Evolutionary conservation across 192 early-diverging fungal genomes (phyloP).

Genomic region (Spizellomyces punctatus): DNA sequence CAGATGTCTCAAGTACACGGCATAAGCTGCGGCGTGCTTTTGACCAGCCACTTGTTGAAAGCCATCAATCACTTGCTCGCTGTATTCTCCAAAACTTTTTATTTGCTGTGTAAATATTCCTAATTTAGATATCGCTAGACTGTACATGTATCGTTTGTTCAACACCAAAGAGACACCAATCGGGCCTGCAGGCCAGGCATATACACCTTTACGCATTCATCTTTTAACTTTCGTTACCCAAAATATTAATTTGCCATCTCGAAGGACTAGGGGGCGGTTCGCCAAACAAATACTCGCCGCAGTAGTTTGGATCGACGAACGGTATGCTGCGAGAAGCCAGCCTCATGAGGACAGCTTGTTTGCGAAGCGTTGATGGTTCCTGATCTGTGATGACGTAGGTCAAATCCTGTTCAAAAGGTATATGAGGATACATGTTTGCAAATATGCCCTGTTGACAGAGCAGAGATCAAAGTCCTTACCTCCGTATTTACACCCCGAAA

Average conservation of each 20-base stretch:
- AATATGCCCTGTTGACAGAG: no score
- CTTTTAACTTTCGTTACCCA: neutral
- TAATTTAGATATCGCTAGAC: no score
- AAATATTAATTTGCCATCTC: neutral
- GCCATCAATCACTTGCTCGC: neutral
- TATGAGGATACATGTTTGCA: no score
- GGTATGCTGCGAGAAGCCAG: conserved; percentile 5
- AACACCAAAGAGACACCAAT: no score
- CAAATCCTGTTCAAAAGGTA: neutral
- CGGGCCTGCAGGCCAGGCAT: no score
- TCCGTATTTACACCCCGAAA: neutral
- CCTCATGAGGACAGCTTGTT: neutral
- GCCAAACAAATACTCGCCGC: conserved; percentile 20
- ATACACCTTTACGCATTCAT: no score
- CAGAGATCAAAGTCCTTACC: neutral
- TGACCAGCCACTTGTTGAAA: neutral
- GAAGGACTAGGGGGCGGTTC: neutral
- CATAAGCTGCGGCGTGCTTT: neutral
- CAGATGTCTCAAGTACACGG: conserved; percentile 21
- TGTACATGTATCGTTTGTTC: no score
- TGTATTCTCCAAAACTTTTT: neutral
- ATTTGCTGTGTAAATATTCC: no score
- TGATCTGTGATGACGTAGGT: conserved; percentile 25
- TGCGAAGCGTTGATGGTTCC: neutral
- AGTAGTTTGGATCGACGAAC: conserved; percentile 26